Evolutionary conservation across 2,329 filamentous ascomycete species (phyloP), one percentile per base, ranked within the genome.

Genomic region (Cordyceps tenuipes): DNA sequence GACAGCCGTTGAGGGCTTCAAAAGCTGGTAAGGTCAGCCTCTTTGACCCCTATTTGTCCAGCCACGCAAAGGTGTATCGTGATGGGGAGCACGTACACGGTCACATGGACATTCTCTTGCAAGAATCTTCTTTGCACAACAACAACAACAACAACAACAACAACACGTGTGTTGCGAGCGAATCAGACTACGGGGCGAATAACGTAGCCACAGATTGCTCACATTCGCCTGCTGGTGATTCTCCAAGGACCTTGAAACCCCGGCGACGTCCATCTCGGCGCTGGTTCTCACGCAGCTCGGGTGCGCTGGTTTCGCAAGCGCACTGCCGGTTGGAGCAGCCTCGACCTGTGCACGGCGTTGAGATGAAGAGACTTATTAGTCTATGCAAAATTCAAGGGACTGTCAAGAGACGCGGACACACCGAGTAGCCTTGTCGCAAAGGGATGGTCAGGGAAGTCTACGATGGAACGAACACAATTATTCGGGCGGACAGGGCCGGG

Each of bases 291-390:
- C 64, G 65, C 19, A 65, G 65, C 47, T 62, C 62, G 13, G 62
- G 60, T 0, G 62, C 66, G 2, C 57, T 71, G 1, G 49, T 73
- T 21, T 66, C 69, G 9, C 68, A 65, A 47, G 66, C 62, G 13
- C 61, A 64, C n/a, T 73, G 71, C 23, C 53, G 61, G 1, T 62
- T 73, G 17, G 66, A 72, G 50, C 68, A 72, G 53, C 70, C 71
- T 2, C 65, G 62, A 34, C 71, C 71, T 2, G 62, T 73, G 5
- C 64, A 68, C 57, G 67, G 64, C 5, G 67, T 63, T 9, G 70
- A 73, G 56, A 57, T 72, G 57, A 68, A 63, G 60, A 64, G 70
- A 26, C 61, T 74, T 7, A 65, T 68, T 2, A 69, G 66, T 46
- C 56, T 72, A 21, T 72, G 68, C 55, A 68, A 63, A 7, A 59